Evolutionary conservation across 176 grass and related monocot genomes (phyloP).

Genomic region (Oryza brachyantha): DNA sequence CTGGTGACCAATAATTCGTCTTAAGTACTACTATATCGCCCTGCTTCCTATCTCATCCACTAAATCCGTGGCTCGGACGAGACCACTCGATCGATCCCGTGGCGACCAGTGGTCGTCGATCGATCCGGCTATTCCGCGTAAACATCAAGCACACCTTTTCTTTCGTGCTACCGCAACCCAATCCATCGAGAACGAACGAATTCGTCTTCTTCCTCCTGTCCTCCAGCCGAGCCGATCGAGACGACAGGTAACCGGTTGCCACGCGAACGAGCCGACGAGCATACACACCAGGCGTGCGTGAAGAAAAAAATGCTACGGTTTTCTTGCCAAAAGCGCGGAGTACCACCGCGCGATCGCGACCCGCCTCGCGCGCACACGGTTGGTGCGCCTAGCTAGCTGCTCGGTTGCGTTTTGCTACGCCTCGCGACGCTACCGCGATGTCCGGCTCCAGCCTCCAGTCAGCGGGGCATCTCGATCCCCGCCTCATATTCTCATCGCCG

Average conservation of each 20-base stretch:
- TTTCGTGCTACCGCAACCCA: neutral
- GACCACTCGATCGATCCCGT: neutral
- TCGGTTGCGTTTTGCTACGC: neutral
- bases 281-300: neutral
- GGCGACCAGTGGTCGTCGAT: neutral
- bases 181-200: neutral
- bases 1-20: neutral
- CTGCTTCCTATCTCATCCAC: neutral
- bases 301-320: constrained; percentile 5
- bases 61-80: neutral
- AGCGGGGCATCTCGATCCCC: neutral
- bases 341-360: neutral
- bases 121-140: neutral
- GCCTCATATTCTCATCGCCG: neutral
- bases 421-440: neutral
- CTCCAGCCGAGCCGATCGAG: neutral
- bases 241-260: neutral
- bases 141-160: neutral
- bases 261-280: neutral
- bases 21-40: neutral
- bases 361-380: neutral
- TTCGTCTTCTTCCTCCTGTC: neutral
- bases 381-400: neutral
- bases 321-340: neutral
- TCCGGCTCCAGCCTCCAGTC: neutral